These are phyloP conservation scores for Nothophytophthora sp. DNA, from an alignment of 352 stramenopile genomes.

Conservation along the genomic window DNA sequence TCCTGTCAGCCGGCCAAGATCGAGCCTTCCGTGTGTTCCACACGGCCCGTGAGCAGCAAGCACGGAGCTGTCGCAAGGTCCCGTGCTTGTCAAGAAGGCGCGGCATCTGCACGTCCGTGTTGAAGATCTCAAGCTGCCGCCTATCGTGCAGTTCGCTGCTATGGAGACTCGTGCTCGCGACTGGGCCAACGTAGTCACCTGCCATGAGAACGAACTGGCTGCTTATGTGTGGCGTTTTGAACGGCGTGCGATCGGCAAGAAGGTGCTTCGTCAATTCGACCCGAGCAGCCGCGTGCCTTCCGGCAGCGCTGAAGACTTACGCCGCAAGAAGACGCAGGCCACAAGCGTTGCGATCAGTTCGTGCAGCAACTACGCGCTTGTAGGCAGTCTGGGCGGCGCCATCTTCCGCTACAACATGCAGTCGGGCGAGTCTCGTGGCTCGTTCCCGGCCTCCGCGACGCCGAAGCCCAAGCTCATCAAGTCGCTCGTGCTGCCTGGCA, in stretches of 20 bases:
- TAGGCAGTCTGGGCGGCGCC: conserved; percentile 90
- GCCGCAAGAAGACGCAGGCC: conserved; percentile 65
- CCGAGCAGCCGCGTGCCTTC: conserved; percentile 59
- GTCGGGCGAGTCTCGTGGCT: conserved; percentile 90
- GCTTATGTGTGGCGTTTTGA: conserved; percentile 96
- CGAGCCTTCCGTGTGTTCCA: conserved; percentile 92
- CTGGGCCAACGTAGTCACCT: conserved; percentile 96
- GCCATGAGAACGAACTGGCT: conserved; percentile 91
- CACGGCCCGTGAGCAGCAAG: conserved; percentile 90
- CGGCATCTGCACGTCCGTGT: conserved; percentile 84
- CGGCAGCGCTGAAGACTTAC: conserved; percentile 60
- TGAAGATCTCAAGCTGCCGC: conserved; percentile 91
- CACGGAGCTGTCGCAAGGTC: conserved; percentile 89
- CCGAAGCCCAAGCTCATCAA: conserved; percentile 66
- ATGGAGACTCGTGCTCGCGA: conserved; percentile 89
- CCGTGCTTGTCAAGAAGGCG: conserved; percentile 92
- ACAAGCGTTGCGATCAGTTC: conserved; percentile 77
- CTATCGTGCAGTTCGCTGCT: conserved; percentile 90
- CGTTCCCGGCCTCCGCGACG: conserved; percentile 86
- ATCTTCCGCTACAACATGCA: conserved; percentile 98
- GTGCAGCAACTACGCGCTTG: conserved; percentile 95
- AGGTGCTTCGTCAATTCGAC: conserved; percentile 91
- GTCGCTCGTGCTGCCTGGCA: conserved; percentile 61
- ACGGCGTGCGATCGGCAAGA: conserved; percentile 91
- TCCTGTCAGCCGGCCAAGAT: conserved; percentile 90